Conservation (phyloP, 768 basidiomycete species). For the Hydnomerulius pinastri region DNA sequence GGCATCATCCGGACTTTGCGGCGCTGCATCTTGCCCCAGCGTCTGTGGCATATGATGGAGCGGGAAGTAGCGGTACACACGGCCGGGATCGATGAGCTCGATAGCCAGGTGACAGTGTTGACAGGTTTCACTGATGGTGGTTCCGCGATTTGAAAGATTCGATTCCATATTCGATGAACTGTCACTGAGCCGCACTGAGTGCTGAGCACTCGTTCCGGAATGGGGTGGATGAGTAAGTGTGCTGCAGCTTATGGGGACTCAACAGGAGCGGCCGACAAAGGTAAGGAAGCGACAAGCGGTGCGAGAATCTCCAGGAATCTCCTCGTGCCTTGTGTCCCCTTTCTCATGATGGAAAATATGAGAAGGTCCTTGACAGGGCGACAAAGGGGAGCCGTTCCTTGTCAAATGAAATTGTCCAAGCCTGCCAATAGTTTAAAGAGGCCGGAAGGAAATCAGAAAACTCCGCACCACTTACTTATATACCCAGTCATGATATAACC, state of each 20-base stretch:
- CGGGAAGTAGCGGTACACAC: slow-evolving; percentile 26
- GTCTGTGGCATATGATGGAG: slow-evolving; percentile 2
- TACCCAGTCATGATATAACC: not conserved
- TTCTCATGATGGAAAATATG: not conserved
- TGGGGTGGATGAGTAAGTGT: not conserved
- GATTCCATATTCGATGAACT: not conserved
- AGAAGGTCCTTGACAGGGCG: slow-evolving; percentile 8
- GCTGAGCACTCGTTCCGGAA: not conserved
- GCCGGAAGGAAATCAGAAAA: not conserved
- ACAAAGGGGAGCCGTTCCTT: slow-evolving; percentile 5
- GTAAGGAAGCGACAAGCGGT: not conserved
- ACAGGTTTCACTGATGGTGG: slow-evolving; percentile 13
- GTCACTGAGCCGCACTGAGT: not conserved
- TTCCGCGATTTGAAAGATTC: slow-evolving; percentile 16
- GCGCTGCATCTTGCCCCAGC: slow-evolving; percentile 2
- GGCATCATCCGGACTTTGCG: slow-evolving; percentile 31
- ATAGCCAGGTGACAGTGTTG: slow-evolving; percentile 2
- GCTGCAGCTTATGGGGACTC: not conserved
- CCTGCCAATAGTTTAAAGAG: not conserved
- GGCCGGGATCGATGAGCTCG: slow-evolving; percentile 16
- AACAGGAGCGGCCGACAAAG: not conserved
- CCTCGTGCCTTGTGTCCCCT: not conserved
- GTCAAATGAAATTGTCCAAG: not conserved
- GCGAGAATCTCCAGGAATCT: not conserved
- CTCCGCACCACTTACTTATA: not conserved